Evolutionary conservation across 768 basidiomycete genomes (phyloP).

Genomic region (Polyporus arcularius): DNA sequence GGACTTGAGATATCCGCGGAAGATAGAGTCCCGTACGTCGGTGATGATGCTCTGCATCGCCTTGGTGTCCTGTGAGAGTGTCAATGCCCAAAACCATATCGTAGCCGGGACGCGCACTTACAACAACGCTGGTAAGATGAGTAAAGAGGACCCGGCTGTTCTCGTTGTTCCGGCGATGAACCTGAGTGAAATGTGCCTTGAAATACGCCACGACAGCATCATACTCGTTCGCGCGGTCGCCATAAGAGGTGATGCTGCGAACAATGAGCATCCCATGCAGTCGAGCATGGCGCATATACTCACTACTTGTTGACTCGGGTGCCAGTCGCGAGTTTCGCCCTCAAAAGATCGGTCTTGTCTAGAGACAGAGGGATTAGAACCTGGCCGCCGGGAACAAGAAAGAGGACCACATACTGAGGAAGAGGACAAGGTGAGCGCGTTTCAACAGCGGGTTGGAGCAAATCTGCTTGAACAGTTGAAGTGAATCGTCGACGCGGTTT

Average conservation of each 20-base stretch:
- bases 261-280: background rate
- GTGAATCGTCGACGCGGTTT: conserved; percentile 84
- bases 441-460: conserved; percentile 81
- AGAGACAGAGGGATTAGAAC: background rate
- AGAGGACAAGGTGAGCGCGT: conserved; percentile 45
- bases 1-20: conserved; percentile 38
- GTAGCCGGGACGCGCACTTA: conserved; percentile 33
- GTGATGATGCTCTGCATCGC: conserved; percentile 83
- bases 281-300: conserved; percentile 24
- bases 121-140: conserved; percentile 81
- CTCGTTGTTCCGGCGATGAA: conserved; percentile 66
- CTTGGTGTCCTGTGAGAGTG: conserved; percentile 65
- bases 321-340: conserved; percentile 68
- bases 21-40: conserved; percentile 48
- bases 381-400: conserved; percentile 35
- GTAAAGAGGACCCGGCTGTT: conserved; percentile 61
- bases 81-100: background rate
- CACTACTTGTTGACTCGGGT: conserved; percentile 80
- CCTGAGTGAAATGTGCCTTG: conserved; percentile 80
- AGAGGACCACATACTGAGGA: conserved; percentile 70
- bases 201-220: conserved; percentile 77
- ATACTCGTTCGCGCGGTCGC: conserved; percentile 69
- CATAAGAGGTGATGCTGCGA: conserved; percentile 73
- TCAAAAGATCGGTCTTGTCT: conserved; percentile 82
- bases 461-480: conserved; percentile 86